These are phyloP conservation scores for Podila verticillata DNA, from an alignment of 192 early-diverging fungal species.

Conservation along the genomic window DNA sequence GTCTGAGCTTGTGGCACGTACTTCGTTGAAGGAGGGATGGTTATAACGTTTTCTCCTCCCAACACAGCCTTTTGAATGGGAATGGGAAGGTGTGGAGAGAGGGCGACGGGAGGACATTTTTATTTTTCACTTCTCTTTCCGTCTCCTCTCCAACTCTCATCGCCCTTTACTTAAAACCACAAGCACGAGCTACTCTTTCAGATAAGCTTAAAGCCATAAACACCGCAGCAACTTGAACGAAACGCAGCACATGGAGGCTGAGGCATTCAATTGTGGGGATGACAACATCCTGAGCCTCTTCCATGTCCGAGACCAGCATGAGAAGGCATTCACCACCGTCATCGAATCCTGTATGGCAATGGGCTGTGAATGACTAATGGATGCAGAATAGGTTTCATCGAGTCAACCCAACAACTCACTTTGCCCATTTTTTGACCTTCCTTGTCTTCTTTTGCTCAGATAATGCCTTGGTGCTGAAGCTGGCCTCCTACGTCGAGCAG, in stretches of 20 bases:
- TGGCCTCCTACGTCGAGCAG: slow-evolving; percentile 50
- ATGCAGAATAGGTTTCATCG: not conserved
- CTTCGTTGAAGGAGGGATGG: no score
- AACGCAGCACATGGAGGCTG: not conserved
- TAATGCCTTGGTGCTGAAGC: slow-evolving; percentile 54
- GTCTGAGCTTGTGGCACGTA: no score
- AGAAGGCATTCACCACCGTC: slow-evolving; percentile 57
- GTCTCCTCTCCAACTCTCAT: not conserved
- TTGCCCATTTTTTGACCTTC: not conserved
- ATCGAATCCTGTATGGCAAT: slow-evolving; percentile 59
- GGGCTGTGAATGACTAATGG: not conserved
- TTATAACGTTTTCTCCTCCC: not conserved
- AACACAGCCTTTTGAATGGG: not conserved
- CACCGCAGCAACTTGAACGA: not conserved
- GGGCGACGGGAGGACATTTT: not conserved
- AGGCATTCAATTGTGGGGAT: slow-evolving; percentile 31
- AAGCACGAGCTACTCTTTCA: no score
- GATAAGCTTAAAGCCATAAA: not conserved
- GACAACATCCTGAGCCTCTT: slow-evolving; percentile 55
- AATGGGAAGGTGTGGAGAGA: no score
- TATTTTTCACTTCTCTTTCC: not conserved
- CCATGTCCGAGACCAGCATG: slow-evolving; percentile 53
- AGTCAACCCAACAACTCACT: no score
- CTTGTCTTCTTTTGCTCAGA: slow-evolving; percentile 19
- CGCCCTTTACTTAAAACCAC: no score